A percentile compares a stretch with the other conserved stretches of the same genome.
Conservation (phyloP, 352 stramenopile species). For the Aphanomyces cochlioides region DNA sequence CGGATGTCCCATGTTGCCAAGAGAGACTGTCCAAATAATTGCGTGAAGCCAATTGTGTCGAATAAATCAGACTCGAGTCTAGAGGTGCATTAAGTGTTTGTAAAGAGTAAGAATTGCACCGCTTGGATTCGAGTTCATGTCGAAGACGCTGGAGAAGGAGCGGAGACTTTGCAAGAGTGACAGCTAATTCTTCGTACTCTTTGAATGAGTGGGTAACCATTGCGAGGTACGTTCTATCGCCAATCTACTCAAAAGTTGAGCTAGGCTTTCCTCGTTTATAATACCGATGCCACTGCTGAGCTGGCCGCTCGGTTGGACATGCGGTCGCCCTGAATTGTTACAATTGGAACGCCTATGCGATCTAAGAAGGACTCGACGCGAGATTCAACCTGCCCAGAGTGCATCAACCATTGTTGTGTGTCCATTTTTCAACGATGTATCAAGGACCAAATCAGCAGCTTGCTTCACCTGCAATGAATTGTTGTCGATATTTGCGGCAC, state of each 20-base stretch:
- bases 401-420: constrained; percentile 80
- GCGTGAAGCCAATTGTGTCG: constrained; percentile 53
- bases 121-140: constrained; percentile 41
- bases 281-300: constrained; percentile 52
- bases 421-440: constrained; percentile 80
- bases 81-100: background rate
- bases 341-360: constrained; percentile 45
- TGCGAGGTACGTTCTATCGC: constrained; percentile 31
- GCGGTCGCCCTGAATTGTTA: constrained; percentile 61
- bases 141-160: constrained; percentile 42
- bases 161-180: constrained; percentile 43
- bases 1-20: constrained; percentile 48
- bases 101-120: constrained; percentile 31
- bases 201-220: constrained; percentile 66
- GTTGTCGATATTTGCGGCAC: background rate
- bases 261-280: background rate
- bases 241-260: background rate
- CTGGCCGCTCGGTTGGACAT: constrained; percentile 67
- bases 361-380: background rate
- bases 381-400: constrained; percentile 48
- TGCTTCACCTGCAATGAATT: constrained; percentile 49
- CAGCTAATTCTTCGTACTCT: constrained; percentile 76
- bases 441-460: constrained; percentile 64
- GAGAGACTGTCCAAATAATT: constrained; percentile 47
- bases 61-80: constrained; percentile 45